Conservation (phyloP, 108 stramenopile genomes). For the Cylindrotheca closterium region DNA sequence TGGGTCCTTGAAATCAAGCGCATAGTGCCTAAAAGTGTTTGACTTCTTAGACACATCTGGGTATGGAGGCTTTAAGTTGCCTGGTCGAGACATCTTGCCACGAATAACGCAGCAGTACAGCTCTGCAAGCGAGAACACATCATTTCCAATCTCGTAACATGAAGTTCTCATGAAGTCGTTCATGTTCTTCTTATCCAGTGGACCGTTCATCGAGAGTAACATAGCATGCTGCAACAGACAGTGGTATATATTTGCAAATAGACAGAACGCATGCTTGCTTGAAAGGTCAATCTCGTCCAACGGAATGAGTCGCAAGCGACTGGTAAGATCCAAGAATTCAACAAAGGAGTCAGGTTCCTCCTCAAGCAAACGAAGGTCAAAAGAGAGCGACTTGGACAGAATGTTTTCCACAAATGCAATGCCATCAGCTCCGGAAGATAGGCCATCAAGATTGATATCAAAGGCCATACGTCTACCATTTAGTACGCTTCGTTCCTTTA, state of each 20-base stretch:
- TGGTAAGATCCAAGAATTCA: conserved; percentile 83
- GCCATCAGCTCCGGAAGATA: conserved; percentile 21
- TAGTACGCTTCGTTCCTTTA: conserved; percentile 59
- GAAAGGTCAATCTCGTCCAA: conserved; percentile 67
- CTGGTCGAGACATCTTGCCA: conserved; percentile 72
- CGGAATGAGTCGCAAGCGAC: conserved; percentile 64
- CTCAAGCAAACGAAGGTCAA: conserved; percentile 64
- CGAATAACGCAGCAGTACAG: conserved; percentile 88
- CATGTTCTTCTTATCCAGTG: conserved; percentile 62
- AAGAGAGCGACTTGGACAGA: conserved; percentile 58
- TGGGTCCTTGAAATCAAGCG: conserved; percentile 60
- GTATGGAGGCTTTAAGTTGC: conserved; percentile 61
- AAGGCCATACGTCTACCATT: conserved; percentile 77
- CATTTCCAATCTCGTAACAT: conserved; percentile 92
- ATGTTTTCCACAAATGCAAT: conserved; percentile 54
- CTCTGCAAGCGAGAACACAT: conserved; percentile 94
- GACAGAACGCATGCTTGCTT: conserved; percentile 68
- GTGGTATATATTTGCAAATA: conserved; percentile 94
- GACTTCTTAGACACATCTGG: conserved; percentile 74
- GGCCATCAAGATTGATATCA: conserved; percentile 34
- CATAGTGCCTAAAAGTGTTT: conserved; percentile 64
- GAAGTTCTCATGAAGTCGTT: conserved; percentile 75
- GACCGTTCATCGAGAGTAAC: conserved; percentile 82
- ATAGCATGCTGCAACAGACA: conserved; percentile 89
- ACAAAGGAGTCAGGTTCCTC: conserved; percentile 67